A percentile compares a stretch with the other conserved stretches of the same genome.
Conservation (phyloP, 805 yeast genomes). For the Priceomyces medius region DNA sequence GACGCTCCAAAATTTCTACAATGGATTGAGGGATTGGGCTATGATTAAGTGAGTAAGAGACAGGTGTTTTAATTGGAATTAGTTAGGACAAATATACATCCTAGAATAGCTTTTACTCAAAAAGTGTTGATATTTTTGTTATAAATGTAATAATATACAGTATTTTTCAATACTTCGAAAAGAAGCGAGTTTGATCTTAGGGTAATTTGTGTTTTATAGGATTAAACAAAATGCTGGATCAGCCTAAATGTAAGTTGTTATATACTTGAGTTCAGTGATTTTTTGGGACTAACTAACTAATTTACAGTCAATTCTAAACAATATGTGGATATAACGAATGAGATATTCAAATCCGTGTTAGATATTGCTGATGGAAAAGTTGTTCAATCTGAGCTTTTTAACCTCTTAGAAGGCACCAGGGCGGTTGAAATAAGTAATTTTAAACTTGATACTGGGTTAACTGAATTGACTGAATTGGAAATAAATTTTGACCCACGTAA, state of each 20-base stretch:
- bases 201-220: too few species aligned
- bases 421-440: constrained; percentile 77
- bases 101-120: too few species aligned
- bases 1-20: too few species aligned
- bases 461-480: constrained; percentile 47
- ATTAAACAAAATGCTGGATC: neutral
- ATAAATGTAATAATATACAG: neutral
- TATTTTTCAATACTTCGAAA: neutral
- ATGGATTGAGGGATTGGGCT: too few species aligned
- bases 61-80: too few species aligned
- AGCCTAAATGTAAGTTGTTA: neutral
- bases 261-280: neutral
- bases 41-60: too few species aligned
- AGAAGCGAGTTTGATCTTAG: neutral
- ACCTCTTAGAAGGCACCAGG: constrained; percentile 78
- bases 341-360: constrained; percentile 42
- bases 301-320: constrained; percentile 1
- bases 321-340: constrained; percentile 53
- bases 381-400: constrained; percentile 57
- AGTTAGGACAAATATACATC: too few species aligned
- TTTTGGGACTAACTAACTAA: neutral
- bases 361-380: constrained; percentile 52
- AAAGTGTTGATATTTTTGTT: neutral
- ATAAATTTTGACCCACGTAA: constrained; percentile 43
- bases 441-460: constrained; percentile 74